Evolutionary conservation across 2,329 filamentous ascomycete species (phyloP).

Genomic region (Ophiostoma sp.): DNA sequence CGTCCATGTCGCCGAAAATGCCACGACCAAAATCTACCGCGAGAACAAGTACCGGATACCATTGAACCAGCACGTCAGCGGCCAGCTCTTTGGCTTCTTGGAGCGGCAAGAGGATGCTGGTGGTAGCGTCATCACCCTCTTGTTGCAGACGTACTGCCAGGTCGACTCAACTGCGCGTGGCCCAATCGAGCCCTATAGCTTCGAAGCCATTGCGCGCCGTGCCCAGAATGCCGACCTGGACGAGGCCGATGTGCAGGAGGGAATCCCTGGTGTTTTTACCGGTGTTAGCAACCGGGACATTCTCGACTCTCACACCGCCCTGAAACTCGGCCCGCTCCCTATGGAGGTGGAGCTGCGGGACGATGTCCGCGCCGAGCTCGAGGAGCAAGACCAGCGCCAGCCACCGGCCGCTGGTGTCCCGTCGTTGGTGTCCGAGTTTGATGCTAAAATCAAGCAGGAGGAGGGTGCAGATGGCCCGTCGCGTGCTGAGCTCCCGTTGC

Average conservation of each 20-base stretch:
- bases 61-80: conserved; percentile 78
- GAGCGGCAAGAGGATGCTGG: conserved; percentile 81
- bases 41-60: conserved; percentile 85
- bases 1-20: conserved; percentile 71
- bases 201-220: conserved; percentile 54
- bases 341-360: conserved; percentile 77
- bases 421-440: conserved; percentile 81
- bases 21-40: conserved; percentile 72
- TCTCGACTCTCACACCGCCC: conserved; percentile 48
- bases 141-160: conserved; percentile 59
- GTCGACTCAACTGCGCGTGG: conserved; percentile 55
- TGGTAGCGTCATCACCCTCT: conserved; percentile 68
- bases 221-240: conserved; percentile 58
- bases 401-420: conserved; percentile 65
- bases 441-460: conserved; percentile 81
- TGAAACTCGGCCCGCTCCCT: conserved; percentile 75
- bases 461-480: conserved; percentile 78
- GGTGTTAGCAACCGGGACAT: conserved; percentile 58
- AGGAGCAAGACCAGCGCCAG: conserved; percentile 74
- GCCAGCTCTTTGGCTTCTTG: conserved; percentile 78
- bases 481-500: conserved; percentile 74
- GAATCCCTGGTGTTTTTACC: conserved; percentile 57
- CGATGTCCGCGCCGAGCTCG: conserved; percentile 80
- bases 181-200: conserved; percentile 59
- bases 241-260: conserved; percentile 58